phyloP scores from a whole-genome alignment of 164 flowering plant species.

The Dillenia turbinata region DNA sequence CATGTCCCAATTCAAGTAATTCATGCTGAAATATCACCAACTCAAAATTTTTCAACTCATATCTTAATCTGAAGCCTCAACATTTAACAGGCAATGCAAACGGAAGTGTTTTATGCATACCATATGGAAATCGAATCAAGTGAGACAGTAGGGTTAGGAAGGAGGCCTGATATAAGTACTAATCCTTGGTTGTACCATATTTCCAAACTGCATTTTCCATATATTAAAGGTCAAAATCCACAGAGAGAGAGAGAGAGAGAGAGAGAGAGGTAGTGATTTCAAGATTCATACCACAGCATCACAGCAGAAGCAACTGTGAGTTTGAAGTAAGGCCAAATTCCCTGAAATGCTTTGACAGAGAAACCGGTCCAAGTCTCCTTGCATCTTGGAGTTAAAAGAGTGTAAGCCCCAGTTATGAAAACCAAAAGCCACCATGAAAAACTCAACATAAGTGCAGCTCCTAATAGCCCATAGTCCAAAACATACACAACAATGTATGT shows the following conservation, averaged over 20 bases:
- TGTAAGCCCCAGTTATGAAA: constrained; percentile 40
- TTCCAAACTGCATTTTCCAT: constrained; percentile 49
- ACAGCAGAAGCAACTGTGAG: constrained; percentile 71
- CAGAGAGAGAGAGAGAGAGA: neutral
- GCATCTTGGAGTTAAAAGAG: constrained; percentile 56
- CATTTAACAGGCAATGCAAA: no score
- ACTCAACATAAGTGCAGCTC: constrained; percentile 67
- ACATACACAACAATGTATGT: constrained; percentile 54
- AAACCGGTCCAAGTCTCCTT: constrained; percentile 74
- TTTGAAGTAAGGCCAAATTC: constrained; percentile 74
- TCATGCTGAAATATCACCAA: constrained; percentile 44
- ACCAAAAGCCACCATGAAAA: constrained; percentile 79
- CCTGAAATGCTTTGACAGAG: constrained; percentile 54
- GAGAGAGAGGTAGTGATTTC: neutral
- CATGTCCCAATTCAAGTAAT: constrained; percentile 68
- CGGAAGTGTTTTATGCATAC: constrained; percentile 23
- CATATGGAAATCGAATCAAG: constrained; percentile 73
- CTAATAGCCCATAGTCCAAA: constrained; percentile 56
- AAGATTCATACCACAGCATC: constrained; percentile 55
- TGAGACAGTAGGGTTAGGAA: constrained; percentile 59
- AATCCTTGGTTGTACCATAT: constrained; percentile 80
- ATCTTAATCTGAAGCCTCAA: no score
- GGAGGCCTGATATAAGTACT: constrained; percentile 68
- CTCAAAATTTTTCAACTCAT: no score
- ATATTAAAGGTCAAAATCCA: neutral